Percentiles rank a stretch among this genome's conserved stretches.
These are phyloP conservation scores for Emmonsiellopsis sp. DNA, from an alignment of 2,329 filamentous ascomycete species.

Conservation along the genomic window DNA sequence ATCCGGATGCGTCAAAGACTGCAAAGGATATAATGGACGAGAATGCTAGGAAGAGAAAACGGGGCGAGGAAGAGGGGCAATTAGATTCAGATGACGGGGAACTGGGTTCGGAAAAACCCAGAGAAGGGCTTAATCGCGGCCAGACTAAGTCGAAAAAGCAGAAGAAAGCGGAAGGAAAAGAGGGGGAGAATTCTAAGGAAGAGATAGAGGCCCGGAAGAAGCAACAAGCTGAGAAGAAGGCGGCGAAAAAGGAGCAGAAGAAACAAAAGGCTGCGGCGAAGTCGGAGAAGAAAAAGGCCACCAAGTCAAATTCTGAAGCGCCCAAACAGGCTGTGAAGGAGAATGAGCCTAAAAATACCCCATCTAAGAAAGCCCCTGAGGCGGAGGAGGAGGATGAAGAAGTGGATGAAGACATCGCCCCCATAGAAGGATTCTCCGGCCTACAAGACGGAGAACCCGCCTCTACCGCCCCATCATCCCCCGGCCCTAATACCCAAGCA, in stretches of 20 bases:
- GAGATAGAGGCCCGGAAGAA: constrained; percentile 7
- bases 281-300: constrained; percentile 27
- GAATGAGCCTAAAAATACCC: constrained; percentile 22
- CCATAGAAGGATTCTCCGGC: constrained; percentile 39
- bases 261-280: constrained; percentile 37
- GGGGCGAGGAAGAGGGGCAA: constrained; percentile 46
- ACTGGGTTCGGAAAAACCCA: constrained; percentile 41
- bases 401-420: constrained; percentile 25
- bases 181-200: constrained; percentile 13
- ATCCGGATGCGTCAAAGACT: constrained; percentile 81
- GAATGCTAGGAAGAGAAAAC: constrained; percentile 68
- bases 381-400: constrained; percentile 11
- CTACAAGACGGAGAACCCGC: constrained; percentile 33
- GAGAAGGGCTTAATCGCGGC: constrained; percentile 50
- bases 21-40: constrained; percentile 93
- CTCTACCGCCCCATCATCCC: constrained; percentile 35
- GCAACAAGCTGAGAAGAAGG: constrained; percentile 27
- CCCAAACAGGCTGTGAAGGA: constrained; percentile 38
- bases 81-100: constrained; percentile 37
- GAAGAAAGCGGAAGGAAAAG: constrained; percentile 35
- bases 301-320: constrained; percentile 18
- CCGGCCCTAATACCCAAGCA: constrained; percentile 44
- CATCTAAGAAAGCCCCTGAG: constrained; percentile 18
- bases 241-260: constrained; percentile 45
- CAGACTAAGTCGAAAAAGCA: constrained; percentile 43